Conservation (phyloP, 2,329 filamentous ascomycete species). For the Cladorrhinum sp. region DNA sequence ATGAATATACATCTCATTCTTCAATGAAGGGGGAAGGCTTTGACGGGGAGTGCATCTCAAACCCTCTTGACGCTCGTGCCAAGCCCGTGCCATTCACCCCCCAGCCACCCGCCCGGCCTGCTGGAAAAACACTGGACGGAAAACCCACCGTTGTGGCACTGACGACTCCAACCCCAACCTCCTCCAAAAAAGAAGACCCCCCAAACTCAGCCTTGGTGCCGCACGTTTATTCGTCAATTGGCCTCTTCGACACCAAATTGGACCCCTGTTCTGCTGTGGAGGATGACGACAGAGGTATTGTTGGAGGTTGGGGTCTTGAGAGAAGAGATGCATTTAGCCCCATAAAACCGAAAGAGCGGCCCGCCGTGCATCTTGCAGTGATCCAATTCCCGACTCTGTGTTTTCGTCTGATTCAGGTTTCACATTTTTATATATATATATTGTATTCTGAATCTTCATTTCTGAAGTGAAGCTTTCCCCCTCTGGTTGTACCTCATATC, state of each 20-base stretch:
- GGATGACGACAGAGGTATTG: slow-evolving; percentile 6
- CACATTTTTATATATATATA: not conserved
- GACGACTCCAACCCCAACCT: not conserved
- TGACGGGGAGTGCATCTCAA: too few species aligned
- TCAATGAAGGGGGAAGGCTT: too few species aligned
- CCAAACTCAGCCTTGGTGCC: not conserved
- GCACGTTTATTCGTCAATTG: not conserved
- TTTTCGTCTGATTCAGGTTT: slow-evolving; percentile 7
- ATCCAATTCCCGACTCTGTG: not conserved
- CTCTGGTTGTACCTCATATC: not conserved
- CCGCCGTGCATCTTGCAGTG: slow-evolving; percentile 1
- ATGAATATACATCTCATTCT: too few species aligned
- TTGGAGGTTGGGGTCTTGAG: slow-evolving; percentile 1
- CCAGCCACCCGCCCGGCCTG: not conserved
- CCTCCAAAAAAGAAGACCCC: not conserved
- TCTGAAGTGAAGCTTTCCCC: not conserved
- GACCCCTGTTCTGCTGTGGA: not conserved
- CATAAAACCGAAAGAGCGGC: slow-evolving; percentile 7
- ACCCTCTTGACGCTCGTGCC: not conserved
- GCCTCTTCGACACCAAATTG: not conserved
- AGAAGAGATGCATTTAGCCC: not conserved
- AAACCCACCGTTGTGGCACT: not conserved
- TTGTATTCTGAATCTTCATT: not conserved
- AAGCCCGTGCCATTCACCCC: not conserved
- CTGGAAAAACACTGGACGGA: not conserved